A percentile compares a stretch with the other conserved stretches of the same genome.
Conservation (phyloP, 2,329 filamentous ascomycete species). For the Penicillium digitatum region DNA sequence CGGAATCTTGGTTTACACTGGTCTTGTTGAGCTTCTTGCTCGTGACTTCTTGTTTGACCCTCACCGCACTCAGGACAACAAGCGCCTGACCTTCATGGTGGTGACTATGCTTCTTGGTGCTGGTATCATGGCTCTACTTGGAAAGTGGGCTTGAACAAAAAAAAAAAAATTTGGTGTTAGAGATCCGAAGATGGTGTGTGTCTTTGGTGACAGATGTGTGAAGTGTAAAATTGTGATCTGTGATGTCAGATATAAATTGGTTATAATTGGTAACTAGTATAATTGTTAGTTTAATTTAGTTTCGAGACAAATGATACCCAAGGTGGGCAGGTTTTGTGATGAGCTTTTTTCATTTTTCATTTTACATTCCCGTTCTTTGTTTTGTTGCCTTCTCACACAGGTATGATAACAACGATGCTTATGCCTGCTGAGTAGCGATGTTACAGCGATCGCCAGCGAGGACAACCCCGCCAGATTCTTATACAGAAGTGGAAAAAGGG, state of each 20-base stretch:
- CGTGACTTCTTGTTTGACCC: constrained; percentile 51
- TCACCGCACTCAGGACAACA: constrained; percentile 40
- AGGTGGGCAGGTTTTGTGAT: neutral
- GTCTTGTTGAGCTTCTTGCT: constrained; percentile 49
- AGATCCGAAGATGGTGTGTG: neutral
- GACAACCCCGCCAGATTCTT: too few species aligned
- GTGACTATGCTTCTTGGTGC: constrained; percentile 40
- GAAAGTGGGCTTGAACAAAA: constrained; percentile 47
- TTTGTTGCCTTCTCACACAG: too few species aligned
- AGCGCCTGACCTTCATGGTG: constrained; percentile 43
- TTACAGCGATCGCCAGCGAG: too few species aligned
- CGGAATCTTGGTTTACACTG: constrained; percentile 51
- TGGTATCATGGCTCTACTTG: constrained; percentile 48
- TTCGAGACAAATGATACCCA: neutral
- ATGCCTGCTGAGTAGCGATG: too few species aligned
- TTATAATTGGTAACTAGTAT: neutral
- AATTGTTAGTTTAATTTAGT: neutral
- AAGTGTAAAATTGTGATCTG: neutral
- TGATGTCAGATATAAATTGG: neutral
- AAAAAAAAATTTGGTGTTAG: neutral
- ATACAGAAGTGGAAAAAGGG: too few species aligned
- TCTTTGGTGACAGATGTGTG: neutral
- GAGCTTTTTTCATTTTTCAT: neutral
- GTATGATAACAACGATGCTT: too few species aligned
- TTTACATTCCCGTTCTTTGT: neutral